A percentile compares a stretch with the other conserved stretches of the same genome.
Conservation (phyloP, 1,284 basidiomycete species). For the Boletus sp. region DNA sequence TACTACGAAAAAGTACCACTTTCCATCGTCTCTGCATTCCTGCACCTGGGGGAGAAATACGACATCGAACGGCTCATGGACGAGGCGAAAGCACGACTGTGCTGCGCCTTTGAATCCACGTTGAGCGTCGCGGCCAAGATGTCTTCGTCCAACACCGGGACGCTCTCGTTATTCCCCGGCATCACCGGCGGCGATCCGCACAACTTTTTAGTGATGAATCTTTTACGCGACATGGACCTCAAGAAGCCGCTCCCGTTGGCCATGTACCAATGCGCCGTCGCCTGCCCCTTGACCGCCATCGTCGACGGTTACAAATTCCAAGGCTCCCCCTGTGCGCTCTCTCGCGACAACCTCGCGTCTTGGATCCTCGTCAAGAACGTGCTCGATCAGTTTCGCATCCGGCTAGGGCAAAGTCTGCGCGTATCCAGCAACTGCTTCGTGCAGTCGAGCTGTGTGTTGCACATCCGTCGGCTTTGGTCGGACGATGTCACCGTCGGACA, state of each 20-base stretch:
- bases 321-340: background rate
- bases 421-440: constrained; percentile 6
- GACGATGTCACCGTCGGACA: background rate
- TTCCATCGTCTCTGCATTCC: constrained; percentile 9
- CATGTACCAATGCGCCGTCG: constrained; percentile 12
- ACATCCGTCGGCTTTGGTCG: constrained; percentile 9
- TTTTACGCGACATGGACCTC: constrained; percentile 15
- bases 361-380: constrained; percentile 10
- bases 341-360: constrained; percentile 4
- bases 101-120: constrained; percentile 1
- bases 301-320: constrained; percentile 10
- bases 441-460: constrained; percentile 1
- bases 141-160: background rate
- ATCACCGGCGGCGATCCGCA: constrained; percentile 14
- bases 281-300: constrained; percentile 7
- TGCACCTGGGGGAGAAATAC: constrained; percentile 25
- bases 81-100: constrained; percentile 14
- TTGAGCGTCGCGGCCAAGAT: constrained; percentile 6
- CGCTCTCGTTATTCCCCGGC: background rate
- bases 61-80: constrained; percentile 10
- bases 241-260: constrained; percentile 12
- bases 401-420: background rate
- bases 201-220: constrained; percentile 22
- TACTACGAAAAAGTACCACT: constrained; percentile 6
- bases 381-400: background rate